Evolutionary conservation across 202 grass and related monocot genomes (phyloP).

Genomic region (Bolboschoenoplectus hybrid): DNA sequence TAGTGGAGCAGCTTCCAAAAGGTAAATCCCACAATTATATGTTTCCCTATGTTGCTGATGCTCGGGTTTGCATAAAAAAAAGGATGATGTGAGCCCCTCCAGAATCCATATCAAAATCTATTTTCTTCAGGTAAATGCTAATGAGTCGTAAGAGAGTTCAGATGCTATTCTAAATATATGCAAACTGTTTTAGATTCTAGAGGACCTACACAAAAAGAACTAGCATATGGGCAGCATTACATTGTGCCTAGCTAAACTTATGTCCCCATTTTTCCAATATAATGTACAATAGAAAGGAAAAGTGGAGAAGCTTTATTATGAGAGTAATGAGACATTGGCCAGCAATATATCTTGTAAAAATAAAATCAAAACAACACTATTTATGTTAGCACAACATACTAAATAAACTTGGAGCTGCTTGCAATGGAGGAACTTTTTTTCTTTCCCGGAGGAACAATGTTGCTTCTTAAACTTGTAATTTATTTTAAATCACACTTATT

Average conservation of each 20-base stretch:
- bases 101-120: slow-evolving; percentile 10
- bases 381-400: not conserved
- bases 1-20: slow-evolving; percentile 56
- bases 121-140: not conserved
- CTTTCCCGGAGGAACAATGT: not conserved
- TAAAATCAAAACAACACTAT: not conserved
- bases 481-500: not conserved
- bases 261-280: not conserved
- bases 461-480: slow-evolving; percentile 12
- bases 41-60: not conserved
- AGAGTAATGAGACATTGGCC: not conserved
- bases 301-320: not conserved
- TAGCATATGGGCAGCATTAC: slow-evolving; percentile 2
- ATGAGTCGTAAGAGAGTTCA: not conserved
- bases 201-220: not conserved
- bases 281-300: not conserved
- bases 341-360: not conserved
- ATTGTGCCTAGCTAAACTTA: not conserved
- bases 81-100: not conserved
- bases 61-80: not conserved
- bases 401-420: not conserved
- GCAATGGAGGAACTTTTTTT: not conserved
- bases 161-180: not conserved
- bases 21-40: slow-evolving; percentile 46
- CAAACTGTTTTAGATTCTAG: not conserved